These are phyloP conservation scores for Aspergillus novoparasiticus DNA, from an alignment of 2,329 filamentous ascomycete genomes.

Conservation along the genomic window DNA sequence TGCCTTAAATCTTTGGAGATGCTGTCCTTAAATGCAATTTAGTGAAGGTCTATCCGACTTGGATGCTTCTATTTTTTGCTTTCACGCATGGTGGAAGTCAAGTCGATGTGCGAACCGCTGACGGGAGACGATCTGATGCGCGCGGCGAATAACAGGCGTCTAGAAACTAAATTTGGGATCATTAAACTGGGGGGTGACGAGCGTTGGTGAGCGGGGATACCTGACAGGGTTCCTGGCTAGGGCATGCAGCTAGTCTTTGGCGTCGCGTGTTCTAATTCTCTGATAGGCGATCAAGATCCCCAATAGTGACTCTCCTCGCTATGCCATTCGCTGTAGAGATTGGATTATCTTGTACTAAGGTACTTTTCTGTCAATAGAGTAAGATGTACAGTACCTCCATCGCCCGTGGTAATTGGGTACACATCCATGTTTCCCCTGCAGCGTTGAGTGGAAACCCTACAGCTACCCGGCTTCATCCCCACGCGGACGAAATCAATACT, in stretches of 20 bases:
- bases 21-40: constrained; percentile 13
- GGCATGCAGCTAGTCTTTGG: constrained; percentile 6
- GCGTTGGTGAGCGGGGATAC: constrained; percentile 12
- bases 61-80: constrained; percentile 25
- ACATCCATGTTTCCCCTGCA: background rate
- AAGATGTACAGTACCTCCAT: too few relatives aligned
- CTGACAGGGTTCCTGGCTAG: constrained; percentile 12
- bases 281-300: background rate
- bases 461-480: background rate
- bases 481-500: background rate
- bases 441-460: background rate
- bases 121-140: constrained; percentile 19
- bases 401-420: background rate
- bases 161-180: constrained; percentile 23
- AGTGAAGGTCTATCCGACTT: constrained; percentile 14
- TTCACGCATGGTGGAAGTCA: constrained; percentile 11
- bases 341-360: background rate
- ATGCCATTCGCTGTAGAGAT: background rate
- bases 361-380: background rate
- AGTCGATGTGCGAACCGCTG: constrained; percentile 17
- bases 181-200: background rate
- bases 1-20: constrained; percentile 17
- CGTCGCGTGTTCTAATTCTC: background rate
- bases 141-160: constrained; percentile 16
- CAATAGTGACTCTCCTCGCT: background rate